Evolutionary conservation across 768 basidiomycete species (phyloP).

Genomic region (Leucocoprinus leucothites): DNA sequence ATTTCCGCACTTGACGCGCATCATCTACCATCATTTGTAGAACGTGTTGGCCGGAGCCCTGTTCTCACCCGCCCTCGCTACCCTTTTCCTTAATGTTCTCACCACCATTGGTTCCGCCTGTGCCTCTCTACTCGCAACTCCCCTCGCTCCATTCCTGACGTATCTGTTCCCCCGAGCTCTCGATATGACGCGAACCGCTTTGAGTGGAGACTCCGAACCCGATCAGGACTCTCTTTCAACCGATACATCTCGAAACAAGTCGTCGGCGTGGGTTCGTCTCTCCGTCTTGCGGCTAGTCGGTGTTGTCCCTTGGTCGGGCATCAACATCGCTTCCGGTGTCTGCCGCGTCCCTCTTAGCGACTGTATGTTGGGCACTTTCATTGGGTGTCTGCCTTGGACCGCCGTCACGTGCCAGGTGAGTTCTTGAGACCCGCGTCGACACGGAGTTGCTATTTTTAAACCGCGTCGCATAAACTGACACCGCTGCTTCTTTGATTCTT

Average conservation of each 20-base stretch:
- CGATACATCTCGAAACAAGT: conserved; percentile 27
- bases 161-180: conserved; percentile 82
- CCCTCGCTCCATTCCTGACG: conserved; percentile 80
- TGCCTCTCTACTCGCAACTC: conserved; percentile 77
- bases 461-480: conserved; percentile 13
- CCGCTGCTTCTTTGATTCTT: conserved; percentile 17
- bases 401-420: conserved; percentile 86
- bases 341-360: conserved; percentile 75
- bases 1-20: conserved; percentile 12
- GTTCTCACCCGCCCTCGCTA: conserved; percentile 79
- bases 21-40: conserved; percentile 34
- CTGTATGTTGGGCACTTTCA: conserved; percentile 79
- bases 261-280: conserved; percentile 77
- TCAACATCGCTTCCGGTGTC: conserved; percentile 95
- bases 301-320: conserved; percentile 94
- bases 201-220: conserved; percentile 63
- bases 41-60: conserved; percentile 89
- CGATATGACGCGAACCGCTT: conserved; percentile 76
- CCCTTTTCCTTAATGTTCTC: conserved; percentile 75
- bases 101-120: conserved; percentile 85
- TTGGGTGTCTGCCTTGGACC: conserved; percentile 85
- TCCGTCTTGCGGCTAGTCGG: conserved; percentile 88
- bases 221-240: conserved; percentile 33
- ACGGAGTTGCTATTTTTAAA: conserved; percentile 14
- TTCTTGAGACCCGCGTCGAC: conserved; percentile 20